These are phyloP conservation scores for Mucor ambiguus DNA, from an alignment of 371 early-diverging fungal genomes.

Conservation along the genomic window DNA sequence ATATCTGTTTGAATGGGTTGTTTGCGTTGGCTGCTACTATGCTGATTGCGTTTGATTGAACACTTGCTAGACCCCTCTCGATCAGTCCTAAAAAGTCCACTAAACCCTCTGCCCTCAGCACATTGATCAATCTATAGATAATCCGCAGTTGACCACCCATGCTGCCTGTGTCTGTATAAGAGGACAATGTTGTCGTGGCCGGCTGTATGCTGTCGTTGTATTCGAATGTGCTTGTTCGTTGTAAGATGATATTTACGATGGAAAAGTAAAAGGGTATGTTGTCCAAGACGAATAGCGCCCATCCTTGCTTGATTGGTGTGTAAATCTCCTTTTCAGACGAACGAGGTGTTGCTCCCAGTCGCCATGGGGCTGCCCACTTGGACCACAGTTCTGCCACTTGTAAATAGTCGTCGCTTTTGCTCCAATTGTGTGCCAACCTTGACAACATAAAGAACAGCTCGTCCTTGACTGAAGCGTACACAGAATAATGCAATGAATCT, in stretches of 20 bases:
- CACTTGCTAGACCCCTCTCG: conserved; percentile 15
- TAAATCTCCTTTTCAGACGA: not conserved
- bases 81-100: conserved; percentile 18
- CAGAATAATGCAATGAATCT: not conserved
- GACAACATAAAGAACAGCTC: conserved; percentile 40
- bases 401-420: conserved; percentile 30
- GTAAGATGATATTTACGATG: conserved; percentile 31
- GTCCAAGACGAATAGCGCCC: conserved; percentile 32
- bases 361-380: conserved; percentile 43
- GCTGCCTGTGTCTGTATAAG: not conserved
- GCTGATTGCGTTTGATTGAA: not conserved
- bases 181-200: not conserved
- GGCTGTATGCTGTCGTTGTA: conserved; percentile 9
- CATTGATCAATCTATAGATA: conserved; percentile 28
- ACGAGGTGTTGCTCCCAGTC: conserved; percentile 13
- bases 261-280: conserved; percentile 35
- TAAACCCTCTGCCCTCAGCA: conserved; percentile 23
- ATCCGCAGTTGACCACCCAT: conserved; percentile 30
- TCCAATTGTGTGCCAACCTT: conserved; percentile 37
- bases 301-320: conserved; percentile 24
- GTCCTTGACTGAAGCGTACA: conserved; percentile 17
- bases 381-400: conserved; percentile 37
- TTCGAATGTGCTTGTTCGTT: conserved; percentile 24
- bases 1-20: conserved; percentile 3
- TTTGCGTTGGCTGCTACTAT: not conserved